Conservation (phyloP, 2,329 filamentous ascomycete genomes). For the Leptosphaerulina australis region DNA sequence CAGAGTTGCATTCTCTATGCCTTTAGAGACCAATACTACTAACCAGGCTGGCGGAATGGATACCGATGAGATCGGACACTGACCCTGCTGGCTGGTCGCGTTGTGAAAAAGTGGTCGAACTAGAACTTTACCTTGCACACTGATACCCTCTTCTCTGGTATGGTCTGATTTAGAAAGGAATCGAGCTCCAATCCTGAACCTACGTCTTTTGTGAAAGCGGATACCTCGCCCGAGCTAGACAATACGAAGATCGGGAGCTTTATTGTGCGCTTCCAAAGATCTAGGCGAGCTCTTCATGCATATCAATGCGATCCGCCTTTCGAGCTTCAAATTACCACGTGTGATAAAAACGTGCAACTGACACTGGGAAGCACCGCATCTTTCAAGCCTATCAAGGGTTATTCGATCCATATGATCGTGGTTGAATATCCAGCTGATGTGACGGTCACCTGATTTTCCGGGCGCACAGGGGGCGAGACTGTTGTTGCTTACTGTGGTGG, state of each 20-base stretch:
- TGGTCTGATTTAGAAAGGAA: neutral
- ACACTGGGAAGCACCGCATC: neutral
- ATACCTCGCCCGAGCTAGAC: neutral
- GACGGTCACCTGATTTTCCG: constrained; percentile 8
- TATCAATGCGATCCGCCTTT: neutral
- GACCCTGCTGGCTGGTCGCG: too few relatives aligned
- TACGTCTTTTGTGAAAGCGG: neutral
- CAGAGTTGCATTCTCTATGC: too few relatives aligned
- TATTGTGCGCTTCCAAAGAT: neutral
- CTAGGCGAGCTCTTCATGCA: neutral
- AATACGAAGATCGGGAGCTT: neutral
- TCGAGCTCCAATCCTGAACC: neutral
- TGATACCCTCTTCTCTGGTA: neutral
- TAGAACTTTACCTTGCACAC: neutral
- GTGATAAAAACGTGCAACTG: neutral
- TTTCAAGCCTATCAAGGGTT: neutral
- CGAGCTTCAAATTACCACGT: neutral
- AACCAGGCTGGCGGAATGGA: neutral
- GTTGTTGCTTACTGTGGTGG: constrained; percentile 11
- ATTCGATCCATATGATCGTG: neutral
- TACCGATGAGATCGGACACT: neutral
- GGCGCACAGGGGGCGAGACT: constrained; percentile 14
- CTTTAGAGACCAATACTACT: too few relatives aligned
- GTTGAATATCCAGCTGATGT: constrained; percentile 5
- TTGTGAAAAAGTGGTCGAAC: too few relatives aligned